A percentile compares a stretch with the other conserved stretches of the same genome.
Conservation (phyloP, 1,284 basidiomycete genomes). For the Phylloporus sp. region DNA sequence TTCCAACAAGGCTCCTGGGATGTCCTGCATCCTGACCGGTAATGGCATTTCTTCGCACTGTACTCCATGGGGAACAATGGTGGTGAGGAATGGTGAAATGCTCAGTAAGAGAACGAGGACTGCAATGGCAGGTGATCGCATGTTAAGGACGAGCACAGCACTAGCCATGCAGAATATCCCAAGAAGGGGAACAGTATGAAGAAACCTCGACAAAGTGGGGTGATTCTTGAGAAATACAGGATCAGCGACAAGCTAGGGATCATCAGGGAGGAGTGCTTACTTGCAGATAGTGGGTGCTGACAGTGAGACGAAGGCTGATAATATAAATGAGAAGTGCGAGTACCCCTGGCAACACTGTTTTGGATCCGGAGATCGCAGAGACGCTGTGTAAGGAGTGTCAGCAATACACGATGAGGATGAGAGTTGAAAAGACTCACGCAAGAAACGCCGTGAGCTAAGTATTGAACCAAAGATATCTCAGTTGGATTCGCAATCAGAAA, state of each 20-base stretch:
- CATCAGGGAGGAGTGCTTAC: background rate
- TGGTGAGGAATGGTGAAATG: background rate
- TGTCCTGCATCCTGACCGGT: background rate
- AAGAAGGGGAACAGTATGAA: conserved; percentile 26
- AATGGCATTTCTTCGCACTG: background rate
- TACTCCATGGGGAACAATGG: background rate
- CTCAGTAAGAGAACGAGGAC: background rate
- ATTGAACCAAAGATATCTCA: background rate
- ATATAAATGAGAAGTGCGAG: conserved; percentile 26
- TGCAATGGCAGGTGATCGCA: background rate
- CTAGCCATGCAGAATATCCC: conserved; percentile 9
- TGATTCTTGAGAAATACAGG: background rate
- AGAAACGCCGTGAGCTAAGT: conserved; percentile 22
- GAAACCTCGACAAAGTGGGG: conserved; percentile 11
- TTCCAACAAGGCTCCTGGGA: no score
- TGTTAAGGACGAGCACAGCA: background rate
- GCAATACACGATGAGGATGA: background rate
- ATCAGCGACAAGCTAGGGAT: no score
- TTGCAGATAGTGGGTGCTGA: conserved; percentile 9
- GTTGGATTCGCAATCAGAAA: background rate
- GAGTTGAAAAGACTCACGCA: conserved; percentile 10
- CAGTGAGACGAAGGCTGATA: conserved; percentile 21
- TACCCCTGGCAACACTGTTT: conserved; percentile 8
- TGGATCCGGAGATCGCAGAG: conserved; percentile 10
- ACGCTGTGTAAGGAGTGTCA: conserved; percentile 9